phyloP scores from a whole-genome alignment of 768 basidiomycete genomes.

The Hypholoma sublateritium region DNA sequence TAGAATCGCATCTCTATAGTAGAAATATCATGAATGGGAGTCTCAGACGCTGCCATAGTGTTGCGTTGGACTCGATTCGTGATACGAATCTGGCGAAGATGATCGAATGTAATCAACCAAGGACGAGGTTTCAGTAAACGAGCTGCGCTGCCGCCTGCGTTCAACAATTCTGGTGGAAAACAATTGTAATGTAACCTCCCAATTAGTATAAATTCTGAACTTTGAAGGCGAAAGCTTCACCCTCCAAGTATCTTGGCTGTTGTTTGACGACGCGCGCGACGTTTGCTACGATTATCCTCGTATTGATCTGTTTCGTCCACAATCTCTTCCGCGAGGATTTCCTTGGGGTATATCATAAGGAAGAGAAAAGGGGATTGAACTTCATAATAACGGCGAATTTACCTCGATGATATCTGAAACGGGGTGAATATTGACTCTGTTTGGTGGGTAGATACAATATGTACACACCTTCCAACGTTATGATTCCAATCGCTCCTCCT shows the following conservation, averaged over 20 bases:
- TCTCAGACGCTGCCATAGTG: slow-evolving; percentile 12
- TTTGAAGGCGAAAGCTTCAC: slow-evolving; percentile 31
- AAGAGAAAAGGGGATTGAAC: too few relatives aligned
- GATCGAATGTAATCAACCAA: slow-evolving; percentile 7
- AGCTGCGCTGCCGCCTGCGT: slow-evolving; percentile 9
- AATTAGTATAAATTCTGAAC: not conserved
- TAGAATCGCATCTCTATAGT: too few relatives aligned
- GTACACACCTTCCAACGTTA: slow-evolving; percentile 78
- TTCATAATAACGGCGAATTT: too few relatives aligned
- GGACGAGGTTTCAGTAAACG: slow-evolving; percentile 13
- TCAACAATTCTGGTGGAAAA: slow-evolving; percentile 18
- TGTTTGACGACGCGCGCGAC: slow-evolving; percentile 65
- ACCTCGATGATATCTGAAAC: slow-evolving; percentile 73
- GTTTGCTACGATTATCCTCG: slow-evolving; percentile 83
- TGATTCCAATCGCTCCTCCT: slow-evolving; percentile 87
- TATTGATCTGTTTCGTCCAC: slow-evolving; percentile 93
- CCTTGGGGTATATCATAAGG: slow-evolving; percentile 49
- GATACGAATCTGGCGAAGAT: slow-evolving; percentile 3
- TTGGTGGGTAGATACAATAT: not conserved
- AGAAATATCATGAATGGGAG: not conserved
- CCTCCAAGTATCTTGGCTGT: slow-evolving; percentile 80
- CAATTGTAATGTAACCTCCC: not conserved
- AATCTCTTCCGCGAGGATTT: slow-evolving; percentile 95
- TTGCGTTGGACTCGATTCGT: not conserved
- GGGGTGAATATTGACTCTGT: not conserved